phyloP scores from a whole-genome alignment of 257 asterid genomes.

The Solanum chiquidenum region DNA sequence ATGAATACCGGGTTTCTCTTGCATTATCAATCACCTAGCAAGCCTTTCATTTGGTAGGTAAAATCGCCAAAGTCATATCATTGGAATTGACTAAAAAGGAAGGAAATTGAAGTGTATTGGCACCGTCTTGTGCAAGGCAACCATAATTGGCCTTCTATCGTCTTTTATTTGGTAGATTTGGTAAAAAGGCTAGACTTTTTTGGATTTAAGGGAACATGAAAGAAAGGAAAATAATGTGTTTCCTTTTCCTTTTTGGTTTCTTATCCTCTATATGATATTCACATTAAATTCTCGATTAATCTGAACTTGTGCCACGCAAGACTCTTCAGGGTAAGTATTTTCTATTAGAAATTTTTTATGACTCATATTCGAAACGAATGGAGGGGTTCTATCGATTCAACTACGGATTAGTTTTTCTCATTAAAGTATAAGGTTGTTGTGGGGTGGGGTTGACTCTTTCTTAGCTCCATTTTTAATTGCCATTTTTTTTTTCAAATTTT shows the following conservation, averaged over 20 bases:
- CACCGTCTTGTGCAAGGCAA: not conserved
- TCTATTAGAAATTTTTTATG: not conserved
- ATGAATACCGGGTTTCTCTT: not conserved
- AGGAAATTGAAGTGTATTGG: not conserved
- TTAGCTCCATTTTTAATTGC: not conserved
- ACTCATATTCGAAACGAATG: not conserved
- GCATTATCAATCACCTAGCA: not conserved
- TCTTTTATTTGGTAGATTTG: not conserved
- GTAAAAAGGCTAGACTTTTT: not conserved
- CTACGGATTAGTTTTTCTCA: no score
- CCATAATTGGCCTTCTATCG: not conserved
- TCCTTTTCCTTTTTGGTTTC: not conserved
- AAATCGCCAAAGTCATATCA: not conserved
- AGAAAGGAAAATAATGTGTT: not conserved
- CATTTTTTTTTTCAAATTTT: not conserved
- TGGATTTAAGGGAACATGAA: not conserved
- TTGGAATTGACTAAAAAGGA: not conserved
- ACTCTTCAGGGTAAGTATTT: not conserved
- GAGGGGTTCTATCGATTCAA: no score
- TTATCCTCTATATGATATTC: not conserved
- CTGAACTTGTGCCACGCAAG: fast-evolving
- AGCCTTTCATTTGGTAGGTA: not conserved
- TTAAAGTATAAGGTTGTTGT: not conserved
- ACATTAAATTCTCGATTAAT: not conserved
- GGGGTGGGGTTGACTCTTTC: not conserved